phyloP scores from a whole-genome alignment of 148 eudicot genomes.

The Fagopyrum tataricum region DNA sequence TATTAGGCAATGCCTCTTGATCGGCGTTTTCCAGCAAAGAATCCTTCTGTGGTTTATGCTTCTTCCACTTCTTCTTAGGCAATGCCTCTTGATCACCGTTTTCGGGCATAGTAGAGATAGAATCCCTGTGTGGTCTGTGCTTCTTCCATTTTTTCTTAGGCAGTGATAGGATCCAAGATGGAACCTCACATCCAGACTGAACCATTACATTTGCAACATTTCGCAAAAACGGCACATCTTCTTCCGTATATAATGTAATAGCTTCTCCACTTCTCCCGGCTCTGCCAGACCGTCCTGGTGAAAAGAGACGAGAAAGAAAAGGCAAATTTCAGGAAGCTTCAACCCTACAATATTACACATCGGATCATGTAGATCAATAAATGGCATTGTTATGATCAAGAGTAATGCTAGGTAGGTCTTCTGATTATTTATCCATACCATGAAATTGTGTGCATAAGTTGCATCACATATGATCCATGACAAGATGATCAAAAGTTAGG shows the following conservation, averaged over 20 bases:
- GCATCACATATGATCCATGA: background rate
- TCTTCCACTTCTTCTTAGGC: no score
- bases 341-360: background rate
- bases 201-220: slow-evolving; percentile 79
- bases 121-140: slow-evolving; percentile 65
- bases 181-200: slow-evolving; percentile 87
- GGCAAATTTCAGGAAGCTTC: background rate
- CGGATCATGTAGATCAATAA: background rate
- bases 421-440: no score
- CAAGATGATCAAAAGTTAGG: background rate
- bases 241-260: slow-evolving; percentile 79
- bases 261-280: slow-evolving; percentile 97
- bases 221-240: slow-evolving; percentile 59
- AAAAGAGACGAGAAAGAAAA: background rate
- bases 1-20: no score
- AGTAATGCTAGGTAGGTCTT: no score
- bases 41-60: no score
- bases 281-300: slow-evolving; percentile 80
- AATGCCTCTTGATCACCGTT: background rate
- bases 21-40: no score
- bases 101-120: slow-evolving; percentile 32
- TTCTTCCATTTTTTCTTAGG: slow-evolving; percentile 80
- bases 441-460: no score
- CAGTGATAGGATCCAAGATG: slow-evolving; percentile 72
- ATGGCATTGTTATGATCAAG: background rate